These are phyloP conservation scores for Collybia sp. DNA, from an alignment of 768 basidiomycete species.

Conservation along the genomic window DNA sequence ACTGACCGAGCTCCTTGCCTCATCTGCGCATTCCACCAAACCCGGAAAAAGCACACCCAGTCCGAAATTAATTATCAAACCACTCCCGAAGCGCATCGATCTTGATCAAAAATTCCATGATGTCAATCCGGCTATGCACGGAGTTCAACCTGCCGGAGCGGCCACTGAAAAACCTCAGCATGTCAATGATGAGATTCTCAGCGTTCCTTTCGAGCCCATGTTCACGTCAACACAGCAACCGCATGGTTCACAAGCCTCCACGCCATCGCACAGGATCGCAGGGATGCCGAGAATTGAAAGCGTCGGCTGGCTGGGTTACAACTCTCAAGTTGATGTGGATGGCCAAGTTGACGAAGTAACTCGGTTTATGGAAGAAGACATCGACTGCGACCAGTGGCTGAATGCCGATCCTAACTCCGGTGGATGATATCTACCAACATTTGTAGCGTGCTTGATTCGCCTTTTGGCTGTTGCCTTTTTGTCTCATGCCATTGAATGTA, in stretches of 20 bases:
- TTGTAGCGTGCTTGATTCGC: no score
- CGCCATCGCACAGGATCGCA: background rate
- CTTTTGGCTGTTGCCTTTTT: no score
- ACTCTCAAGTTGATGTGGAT: conserved; percentile 57
- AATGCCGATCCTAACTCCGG: conserved; percentile 5
- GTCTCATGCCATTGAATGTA: no score
- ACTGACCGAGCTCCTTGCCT: conserved; percentile 39
- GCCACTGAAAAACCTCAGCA: no score
- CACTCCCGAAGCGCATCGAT: no score
- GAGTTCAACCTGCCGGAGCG: no score
- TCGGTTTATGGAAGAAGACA: conserved; percentile 52
- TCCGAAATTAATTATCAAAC: background rate
- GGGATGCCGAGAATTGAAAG: conserved; percentile 10
- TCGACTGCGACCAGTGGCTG: conserved; percentile 53
- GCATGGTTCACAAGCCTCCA: background rate
- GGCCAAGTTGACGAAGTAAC: conserved; percentile 47
- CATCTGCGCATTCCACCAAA: conserved; percentile 20
- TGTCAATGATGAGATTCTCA: background rate
- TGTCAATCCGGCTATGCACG: no score
- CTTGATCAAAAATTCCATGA: no score
- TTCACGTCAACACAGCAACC: conserved; percentile 28
- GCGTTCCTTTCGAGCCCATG: conserved; percentile 19
- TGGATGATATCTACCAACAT: no score
- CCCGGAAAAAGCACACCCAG: background rate
- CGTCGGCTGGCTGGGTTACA: conserved; percentile 38